Evolutionary conservation across 495 filamentous ascomycete genomes (phyloP).

Genomic region (Recurvomyces mirabilis): DNA sequence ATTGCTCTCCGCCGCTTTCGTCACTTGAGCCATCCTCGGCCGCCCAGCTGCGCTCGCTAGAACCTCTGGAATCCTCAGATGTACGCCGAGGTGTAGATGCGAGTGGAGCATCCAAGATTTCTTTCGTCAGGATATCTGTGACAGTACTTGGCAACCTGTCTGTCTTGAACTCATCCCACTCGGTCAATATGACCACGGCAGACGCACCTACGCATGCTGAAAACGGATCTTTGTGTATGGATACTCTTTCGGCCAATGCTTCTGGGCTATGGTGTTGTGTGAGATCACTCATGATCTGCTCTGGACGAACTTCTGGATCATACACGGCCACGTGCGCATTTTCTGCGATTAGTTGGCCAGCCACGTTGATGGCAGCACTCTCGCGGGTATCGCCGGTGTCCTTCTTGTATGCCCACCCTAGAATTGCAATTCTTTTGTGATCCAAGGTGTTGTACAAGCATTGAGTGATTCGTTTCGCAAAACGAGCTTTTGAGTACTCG

Average conservation of each 20-base stretch:
- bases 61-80: slow-evolving; percentile 2
- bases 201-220: slow-evolving; percentile 42
- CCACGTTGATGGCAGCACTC: slow-evolving; percentile 55
- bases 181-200: slow-evolving; percentile 45
- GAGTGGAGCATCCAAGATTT: neutral
- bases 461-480: slow-evolving; percentile 49
- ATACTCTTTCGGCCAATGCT: slow-evolving; percentile 22
- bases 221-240: slow-evolving; percentile 37
- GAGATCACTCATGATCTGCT: slow-evolving; percentile 37
- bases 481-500: slow-evolving; percentile 61
- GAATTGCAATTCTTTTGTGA: slow-evolving; percentile 59
- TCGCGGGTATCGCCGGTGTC: slow-evolving; percentile 69
- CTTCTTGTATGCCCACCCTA: slow-evolving; percentile 78
- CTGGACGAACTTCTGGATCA: slow-evolving; percentile 52
- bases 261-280: slow-evolving; percentile 15
- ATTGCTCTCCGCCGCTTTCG: too few species aligned
- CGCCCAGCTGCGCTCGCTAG: too few species aligned
- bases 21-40: too few species aligned
- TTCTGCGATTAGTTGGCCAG: slow-evolving; percentile 53
- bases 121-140: too few species aligned
- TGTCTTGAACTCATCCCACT: slow-evolving; percentile 52
- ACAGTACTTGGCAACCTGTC: too few species aligned
- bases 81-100: neutral
- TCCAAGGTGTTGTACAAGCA: slow-evolving; percentile 58
- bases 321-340: slow-evolving; percentile 58